These are phyloP conservation scores for Bryoerythrophyllum caledonicum DNA, from an alignment of 225 moss, liverwort and hornwort species.

Conservation along the genomic window DNA sequence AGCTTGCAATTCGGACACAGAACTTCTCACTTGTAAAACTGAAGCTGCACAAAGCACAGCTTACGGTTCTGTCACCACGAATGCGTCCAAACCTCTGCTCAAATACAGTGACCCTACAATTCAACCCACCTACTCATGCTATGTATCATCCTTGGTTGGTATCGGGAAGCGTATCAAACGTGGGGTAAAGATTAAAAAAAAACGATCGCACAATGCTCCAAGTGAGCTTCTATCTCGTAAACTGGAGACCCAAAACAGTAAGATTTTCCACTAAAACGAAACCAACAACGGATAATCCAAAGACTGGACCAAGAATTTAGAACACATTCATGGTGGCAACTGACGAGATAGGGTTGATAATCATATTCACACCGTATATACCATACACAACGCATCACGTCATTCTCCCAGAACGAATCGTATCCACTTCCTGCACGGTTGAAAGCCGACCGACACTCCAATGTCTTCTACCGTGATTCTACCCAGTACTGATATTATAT, in stretches of 20 bases:
- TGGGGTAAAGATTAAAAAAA: neutral
- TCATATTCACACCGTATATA: neutral
- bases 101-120: neutral
- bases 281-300: neutral
- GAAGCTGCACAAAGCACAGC: conserved; percentile 3
- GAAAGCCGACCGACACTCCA: neutral
- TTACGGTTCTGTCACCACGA: neutral
- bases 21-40: neutral
- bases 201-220: neutral
- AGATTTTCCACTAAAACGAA: neutral
- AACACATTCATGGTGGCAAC: neutral
- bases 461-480: neutral
- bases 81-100: neutral
- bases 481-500: conserved; percentile 8
- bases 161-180: neutral
- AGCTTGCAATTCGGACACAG: neutral
- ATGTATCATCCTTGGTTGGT: neutral
- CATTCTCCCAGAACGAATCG: neutral
- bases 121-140: neutral
- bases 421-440: neutral
- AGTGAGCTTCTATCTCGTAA: neutral
- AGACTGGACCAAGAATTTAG: neutral
- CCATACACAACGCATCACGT: neutral
- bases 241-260: neutral
- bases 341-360: neutral